Conservation (phyloP, 768 basidiomycete species). For the Russula brevipes region DNA sequence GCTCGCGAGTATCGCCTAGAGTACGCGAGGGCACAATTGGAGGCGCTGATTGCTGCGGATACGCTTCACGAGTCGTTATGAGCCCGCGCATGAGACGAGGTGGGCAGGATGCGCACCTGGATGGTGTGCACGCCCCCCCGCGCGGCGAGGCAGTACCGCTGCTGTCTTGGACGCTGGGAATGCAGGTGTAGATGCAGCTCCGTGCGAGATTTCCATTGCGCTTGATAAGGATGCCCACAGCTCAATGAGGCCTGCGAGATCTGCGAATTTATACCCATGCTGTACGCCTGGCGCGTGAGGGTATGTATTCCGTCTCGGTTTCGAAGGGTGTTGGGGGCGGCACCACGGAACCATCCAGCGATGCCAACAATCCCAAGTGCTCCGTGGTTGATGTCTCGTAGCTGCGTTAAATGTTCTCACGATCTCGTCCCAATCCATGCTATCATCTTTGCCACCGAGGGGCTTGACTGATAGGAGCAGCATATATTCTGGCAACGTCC, state of each 20-base stretch:
- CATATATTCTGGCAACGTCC: constrained; percentile 24
- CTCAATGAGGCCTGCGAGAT: constrained; percentile 18
- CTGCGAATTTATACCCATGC: constrained; percentile 17
- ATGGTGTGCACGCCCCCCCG: constrained; percentile 13
- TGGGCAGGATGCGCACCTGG: constrained; percentile 19
- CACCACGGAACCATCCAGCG: constrained; percentile 26
- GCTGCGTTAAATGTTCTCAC: constrained; percentile 10
- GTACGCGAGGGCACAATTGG: constrained; percentile 24
- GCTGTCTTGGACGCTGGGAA: background rate
- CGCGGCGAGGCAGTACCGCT: background rate
- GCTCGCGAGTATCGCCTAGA: constrained; percentile 14
- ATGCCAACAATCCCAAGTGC: constrained; percentile 27
- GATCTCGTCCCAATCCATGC: constrained; percentile 19
- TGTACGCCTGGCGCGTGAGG: constrained; percentile 24
- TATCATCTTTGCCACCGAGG: background rate
- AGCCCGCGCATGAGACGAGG: background rate
- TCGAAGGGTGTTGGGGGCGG: background rate
- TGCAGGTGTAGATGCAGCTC: background rate
- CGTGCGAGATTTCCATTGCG: background rate
- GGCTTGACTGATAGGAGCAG: constrained; percentile 17
- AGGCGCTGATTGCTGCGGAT: constrained; percentile 14
- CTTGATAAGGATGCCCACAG: constrained; percentile 15
- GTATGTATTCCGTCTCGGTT: constrained; percentile 11
- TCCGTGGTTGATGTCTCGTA: constrained; percentile 6
- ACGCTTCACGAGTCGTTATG: constrained; percentile 14